Percentiles rank a stretch among this genome's conserved stretches.
Conservation (phyloP, 352 stramenopile genomes). For the Globisporangium cylindrosporum region DNA sequence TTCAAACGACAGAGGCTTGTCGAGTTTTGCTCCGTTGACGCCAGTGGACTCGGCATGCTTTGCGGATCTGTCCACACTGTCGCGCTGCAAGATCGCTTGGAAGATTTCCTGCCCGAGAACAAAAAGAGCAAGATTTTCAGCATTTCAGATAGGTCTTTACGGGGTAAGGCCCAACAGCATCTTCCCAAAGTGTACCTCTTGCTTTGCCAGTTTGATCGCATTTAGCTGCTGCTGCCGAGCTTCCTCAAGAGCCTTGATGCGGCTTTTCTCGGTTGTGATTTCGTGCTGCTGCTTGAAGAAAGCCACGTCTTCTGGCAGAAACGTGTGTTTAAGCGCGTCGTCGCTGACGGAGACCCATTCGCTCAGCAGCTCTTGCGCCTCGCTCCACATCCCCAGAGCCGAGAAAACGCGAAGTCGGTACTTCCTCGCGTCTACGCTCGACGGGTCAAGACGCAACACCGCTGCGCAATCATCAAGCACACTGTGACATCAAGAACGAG, state of each 20-base stretch:
- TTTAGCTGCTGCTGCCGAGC: constrained; percentile 4
- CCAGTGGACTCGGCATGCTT: background rate
- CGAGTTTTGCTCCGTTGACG: background rate
- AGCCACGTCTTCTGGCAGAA: constrained; percentile 11
- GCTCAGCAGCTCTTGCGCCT: constrained; percentile 14
- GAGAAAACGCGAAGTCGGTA: constrained; percentile 12
- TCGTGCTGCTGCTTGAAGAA: constrained; percentile 15
- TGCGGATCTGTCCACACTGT: background rate
- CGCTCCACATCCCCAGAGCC: constrained; percentile 20
- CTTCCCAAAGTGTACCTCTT: constrained; percentile 3
- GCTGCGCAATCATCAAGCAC: constrained; percentile 20
- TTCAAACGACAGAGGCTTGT: background rate
- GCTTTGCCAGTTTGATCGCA: constrained; percentile 12
- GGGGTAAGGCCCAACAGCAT: background rate
- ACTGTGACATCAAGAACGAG: background rate
- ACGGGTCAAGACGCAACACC: constrained; percentile 15
- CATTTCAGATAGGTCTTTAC: background rate
- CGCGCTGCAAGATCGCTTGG: constrained; percentile 17
- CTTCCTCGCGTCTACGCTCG: constrained; percentile 19
- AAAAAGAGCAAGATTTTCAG: background rate
- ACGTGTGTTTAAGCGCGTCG: background rate
- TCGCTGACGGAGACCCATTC: background rate
- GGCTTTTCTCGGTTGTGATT: background rate
- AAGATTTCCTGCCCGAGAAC: constrained; percentile 14
- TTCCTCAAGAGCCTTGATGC: background rate